These are phyloP conservation scores for Ustilaginoidea virens DNA, from an alignment of 2,329 filamentous ascomycete genomes.

Conservation along the genomic window DNA sequence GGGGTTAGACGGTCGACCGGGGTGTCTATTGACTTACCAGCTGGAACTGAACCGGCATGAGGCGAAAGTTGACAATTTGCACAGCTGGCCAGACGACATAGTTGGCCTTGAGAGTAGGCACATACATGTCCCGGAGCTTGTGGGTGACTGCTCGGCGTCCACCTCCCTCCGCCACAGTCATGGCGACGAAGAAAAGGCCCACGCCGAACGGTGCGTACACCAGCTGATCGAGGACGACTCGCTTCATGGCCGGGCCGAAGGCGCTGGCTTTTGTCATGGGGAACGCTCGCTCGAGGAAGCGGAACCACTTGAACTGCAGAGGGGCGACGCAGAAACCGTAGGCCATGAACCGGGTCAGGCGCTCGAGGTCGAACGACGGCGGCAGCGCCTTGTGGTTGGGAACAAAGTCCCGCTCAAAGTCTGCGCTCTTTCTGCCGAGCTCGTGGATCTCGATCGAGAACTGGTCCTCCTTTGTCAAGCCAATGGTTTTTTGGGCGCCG, in stretches of 20 bases:
- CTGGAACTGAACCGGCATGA: constrained; percentile 93
- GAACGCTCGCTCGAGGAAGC: constrained; percentile 66
- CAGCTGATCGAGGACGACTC: constrained; percentile 83
- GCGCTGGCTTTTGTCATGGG: constrained; percentile 67
- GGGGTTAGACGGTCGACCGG: neutral
- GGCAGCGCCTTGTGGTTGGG: constrained; percentile 46
- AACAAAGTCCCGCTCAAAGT: constrained; percentile 48
- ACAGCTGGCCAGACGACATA: constrained; percentile 91
- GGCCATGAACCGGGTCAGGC: constrained; percentile 86
- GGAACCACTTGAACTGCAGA: constrained; percentile 91
- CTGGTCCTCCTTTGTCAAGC: constrained; percentile 47
- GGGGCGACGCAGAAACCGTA: constrained; percentile 97
- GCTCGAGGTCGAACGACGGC: constrained; percentile 88
- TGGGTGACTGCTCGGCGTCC: constrained; percentile 61
- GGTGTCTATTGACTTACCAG: constrained; percentile 46
- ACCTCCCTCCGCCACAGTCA: constrained; percentile 91
- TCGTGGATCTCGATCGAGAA: constrained; percentile 82
- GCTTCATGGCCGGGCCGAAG: constrained; percentile 68
- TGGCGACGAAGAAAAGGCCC: constrained; percentile 81
- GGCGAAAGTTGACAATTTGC: constrained; percentile 88
- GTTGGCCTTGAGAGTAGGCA: constrained; percentile 90
- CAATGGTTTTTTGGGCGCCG: constrained; percentile 45
- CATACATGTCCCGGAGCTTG: constrained; percentile 87
- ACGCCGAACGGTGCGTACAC: constrained; percentile 85
- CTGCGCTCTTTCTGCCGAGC: constrained; percentile 64